Evolutionary conservation across 2,329 filamentous ascomycete genomes (phyloP).

Genomic region (Dothiorella sarmentorum): DNA sequence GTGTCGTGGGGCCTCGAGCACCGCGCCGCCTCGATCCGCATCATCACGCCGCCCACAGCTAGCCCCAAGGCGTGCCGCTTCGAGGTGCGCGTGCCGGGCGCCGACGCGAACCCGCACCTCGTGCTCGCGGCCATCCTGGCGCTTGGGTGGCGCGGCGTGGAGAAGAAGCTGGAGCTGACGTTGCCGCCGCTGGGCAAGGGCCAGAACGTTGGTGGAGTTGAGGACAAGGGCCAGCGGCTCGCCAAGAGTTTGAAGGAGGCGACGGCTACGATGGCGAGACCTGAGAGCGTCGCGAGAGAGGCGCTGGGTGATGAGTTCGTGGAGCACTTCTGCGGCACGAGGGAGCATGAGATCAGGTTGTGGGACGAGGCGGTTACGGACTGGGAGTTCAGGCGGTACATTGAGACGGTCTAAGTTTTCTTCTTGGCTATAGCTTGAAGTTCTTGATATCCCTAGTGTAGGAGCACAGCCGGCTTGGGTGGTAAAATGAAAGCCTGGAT

Average conservation of each 20-base stretch:
- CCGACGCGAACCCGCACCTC: slow-evolving; percentile 84
- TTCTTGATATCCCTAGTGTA: slow-evolving; percentile 1
- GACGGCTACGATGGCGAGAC: slow-evolving; percentile 69
- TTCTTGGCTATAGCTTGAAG: not conserved
- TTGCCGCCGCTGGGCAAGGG: slow-evolving; percentile 81
- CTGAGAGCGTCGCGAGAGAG: slow-evolving; percentile 84
- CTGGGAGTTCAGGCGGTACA: slow-evolving; percentile 80
- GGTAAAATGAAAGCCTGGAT: not conserved
- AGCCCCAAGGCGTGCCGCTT: slow-evolving; percentile 85
- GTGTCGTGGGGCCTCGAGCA: slow-evolving; percentile 97
- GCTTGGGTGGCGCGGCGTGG: slow-evolving; percentile 84
- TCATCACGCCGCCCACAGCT: slow-evolving; percentile 84
- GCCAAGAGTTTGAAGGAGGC: slow-evolving; percentile 86
- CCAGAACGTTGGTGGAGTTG: slow-evolving; percentile 70
- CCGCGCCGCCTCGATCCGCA: slow-evolving; percentile 81
- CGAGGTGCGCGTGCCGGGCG: slow-evolving; percentile 90
- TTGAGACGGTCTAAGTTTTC: slow-evolving; percentile 62
- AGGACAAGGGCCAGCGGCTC: slow-evolving; percentile 71
- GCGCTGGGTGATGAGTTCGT: slow-evolving; percentile 95
- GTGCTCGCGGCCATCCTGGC: slow-evolving; percentile 84
- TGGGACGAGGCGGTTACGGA: slow-evolving; percentile 98
- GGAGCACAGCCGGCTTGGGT: no score
- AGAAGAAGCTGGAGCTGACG: slow-evolving; percentile 83
- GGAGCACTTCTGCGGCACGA: slow-evolving; percentile 87
- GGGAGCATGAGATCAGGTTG: slow-evolving; percentile 83